phyloP scores from a whole-genome alignment of 2,329 filamentous ascomycete genomes.

The Botrytis tulipae region DNA sequence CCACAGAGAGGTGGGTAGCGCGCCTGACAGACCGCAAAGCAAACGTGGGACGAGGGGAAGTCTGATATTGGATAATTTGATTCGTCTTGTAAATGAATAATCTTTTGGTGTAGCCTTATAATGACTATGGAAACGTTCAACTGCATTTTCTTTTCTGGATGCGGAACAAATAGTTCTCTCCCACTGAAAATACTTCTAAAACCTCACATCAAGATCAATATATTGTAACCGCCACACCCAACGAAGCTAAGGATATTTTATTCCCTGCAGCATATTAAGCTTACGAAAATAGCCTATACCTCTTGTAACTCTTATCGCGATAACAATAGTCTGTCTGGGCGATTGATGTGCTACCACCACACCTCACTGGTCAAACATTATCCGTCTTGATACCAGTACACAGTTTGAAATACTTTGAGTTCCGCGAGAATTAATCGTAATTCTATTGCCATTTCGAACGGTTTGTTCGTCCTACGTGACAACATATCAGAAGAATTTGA shows the following conservation, averaged over 20 bases:
- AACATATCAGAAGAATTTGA: neutral
- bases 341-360: neutral
- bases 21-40: neutral
- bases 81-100: neutral
- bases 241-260: neutral
- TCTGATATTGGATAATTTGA: neutral
- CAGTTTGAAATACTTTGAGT: neutral
- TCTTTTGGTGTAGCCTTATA: neutral
- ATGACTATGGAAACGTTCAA: neutral
- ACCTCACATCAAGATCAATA: neutral
- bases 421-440: neutral
- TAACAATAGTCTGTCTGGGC: neutral
- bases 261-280: neutral
- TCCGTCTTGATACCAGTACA: neutral
- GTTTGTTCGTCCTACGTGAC: neutral
- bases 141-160: neutral
- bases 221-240: neutral
- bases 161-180: neutral
- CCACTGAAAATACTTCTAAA: neutral
- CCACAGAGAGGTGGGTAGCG: neutral
- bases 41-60: neutral
- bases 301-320: constrained; percentile 10
- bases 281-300: neutral
- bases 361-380: neutral
- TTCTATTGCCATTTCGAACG: neutral